Percentiles rank a stretch among this genome's conserved stretches.
These are phyloP conservation scores for Macadamia tetraphylla DNA, from an alignment of 164 flowering plant species.

Conservation along the genomic window DNA sequence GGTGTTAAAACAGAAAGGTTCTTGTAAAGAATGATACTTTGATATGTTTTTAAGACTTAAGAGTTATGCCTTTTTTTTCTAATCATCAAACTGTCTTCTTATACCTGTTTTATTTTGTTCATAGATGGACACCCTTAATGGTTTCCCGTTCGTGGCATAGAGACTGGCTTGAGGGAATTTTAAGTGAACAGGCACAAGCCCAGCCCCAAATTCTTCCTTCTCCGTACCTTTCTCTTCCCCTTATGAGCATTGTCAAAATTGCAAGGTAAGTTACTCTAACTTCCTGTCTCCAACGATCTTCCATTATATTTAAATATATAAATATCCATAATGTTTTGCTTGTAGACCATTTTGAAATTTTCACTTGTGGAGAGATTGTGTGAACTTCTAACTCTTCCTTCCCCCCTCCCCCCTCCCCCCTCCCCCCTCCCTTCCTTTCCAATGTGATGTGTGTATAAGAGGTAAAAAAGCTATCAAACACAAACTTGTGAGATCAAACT, in stretches of 20 bases:
- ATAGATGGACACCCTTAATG: constrained; percentile 86
- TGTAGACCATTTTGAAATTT: neutral
- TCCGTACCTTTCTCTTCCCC: constrained; percentile 77
- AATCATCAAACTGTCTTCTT: neutral
- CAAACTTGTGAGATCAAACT: too few species aligned
- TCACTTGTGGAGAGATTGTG: too few species aligned
- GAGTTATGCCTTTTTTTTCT: neutral
- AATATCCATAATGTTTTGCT: neutral
- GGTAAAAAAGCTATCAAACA: too few species aligned
- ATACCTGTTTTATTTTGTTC: constrained; percentile 5
- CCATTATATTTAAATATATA: neutral
- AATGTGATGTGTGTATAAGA: too few species aligned
- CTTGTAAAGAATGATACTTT: too few species aligned
- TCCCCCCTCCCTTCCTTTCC: too few species aligned
- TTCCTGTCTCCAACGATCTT: neutral
- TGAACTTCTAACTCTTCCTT: too few species aligned
- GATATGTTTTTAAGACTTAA: too few species aligned
- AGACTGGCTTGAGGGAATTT: constrained; percentile 61
- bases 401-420: too few species aligned
- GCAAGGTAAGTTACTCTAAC: constrained; percentile 47
- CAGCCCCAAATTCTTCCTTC: constrained; percentile 43
- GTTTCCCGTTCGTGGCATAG: constrained; percentile 93
- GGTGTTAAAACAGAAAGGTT: too few species aligned
- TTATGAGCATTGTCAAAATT: constrained; percentile 75
- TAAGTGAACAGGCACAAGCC: constrained; percentile 37